Evolutionary conservation across 2,329 filamentous ascomycete genomes (phyloP).

Genomic region (Trichophyton benhamiae): DNA sequence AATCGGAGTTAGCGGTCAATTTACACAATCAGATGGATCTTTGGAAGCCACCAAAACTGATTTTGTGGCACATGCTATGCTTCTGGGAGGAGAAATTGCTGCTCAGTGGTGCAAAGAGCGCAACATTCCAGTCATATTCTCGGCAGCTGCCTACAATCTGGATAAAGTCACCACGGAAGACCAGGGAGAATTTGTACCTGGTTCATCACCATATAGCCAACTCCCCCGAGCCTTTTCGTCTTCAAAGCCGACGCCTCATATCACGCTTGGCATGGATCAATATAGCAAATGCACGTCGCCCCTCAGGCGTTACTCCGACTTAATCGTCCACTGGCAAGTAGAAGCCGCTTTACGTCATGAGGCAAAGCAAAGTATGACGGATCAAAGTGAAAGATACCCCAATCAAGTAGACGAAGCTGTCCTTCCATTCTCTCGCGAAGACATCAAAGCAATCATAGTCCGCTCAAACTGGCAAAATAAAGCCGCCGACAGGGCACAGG

Average conservation of each 20-base stretch:
- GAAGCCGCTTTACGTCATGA: slow-evolving; percentile 50
- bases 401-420: slow-evolving; percentile 20
- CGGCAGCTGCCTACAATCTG: slow-evolving; percentile 27
- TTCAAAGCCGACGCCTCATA: slow-evolving; percentile 38
- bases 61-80: slow-evolving; percentile 41
- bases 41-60: slow-evolving; percentile 28
- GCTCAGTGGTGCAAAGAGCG: slow-evolving; percentile 42
- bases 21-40: slow-evolving; percentile 26
- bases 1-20: slow-evolving; percentile 24
- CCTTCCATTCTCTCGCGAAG: slow-evolving; percentile 37
- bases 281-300: slow-evolving; percentile 51
- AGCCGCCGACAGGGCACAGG: slow-evolving; percentile 29
- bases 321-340: slow-evolving; percentile 53
- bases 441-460: slow-evolving; percentile 39
- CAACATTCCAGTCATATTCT: slow-evolving; percentile 40
- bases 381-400: slow-evolving; percentile 30
- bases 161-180: slow-evolving; percentile 21
- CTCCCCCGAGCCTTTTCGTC: slow-evolving; percentile 32
- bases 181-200: slow-evolving; percentile 30
- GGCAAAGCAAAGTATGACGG: slow-evolving; percentile 17
- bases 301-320: slow-evolving; percentile 48
- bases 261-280: slow-evolving; percentile 38
- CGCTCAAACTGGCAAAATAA: slow-evolving; percentile 33
- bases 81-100: slow-evolving; percentile 42
- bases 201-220: neutral